Evolutionary conservation across 768 basidiomycete genomes (phyloP), one percentile per base, ranked within the genome.

Genomic region (Agaricus sinodeliciosus): DNA sequence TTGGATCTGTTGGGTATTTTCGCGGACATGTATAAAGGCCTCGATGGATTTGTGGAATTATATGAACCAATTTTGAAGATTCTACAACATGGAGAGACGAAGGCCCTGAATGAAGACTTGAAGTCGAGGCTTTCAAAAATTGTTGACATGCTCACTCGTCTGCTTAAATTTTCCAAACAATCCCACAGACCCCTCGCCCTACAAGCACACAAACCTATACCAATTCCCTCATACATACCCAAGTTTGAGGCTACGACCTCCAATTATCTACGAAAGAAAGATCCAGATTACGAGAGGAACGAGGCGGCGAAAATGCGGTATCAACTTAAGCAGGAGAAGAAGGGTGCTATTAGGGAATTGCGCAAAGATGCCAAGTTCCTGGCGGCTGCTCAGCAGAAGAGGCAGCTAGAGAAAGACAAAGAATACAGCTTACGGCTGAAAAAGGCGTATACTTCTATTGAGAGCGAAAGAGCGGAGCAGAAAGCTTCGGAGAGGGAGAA

Each of bases 281-380:
- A 98, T 67, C 94, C 95, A 8, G 94, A 99, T 67, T 83, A 82
- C 55, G 94, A 95, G 62, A 83, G 90, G 37, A 93, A 91, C 64
- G 90, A 89, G 58, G 81, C 84, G 0, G 70, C 85, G 53, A 98
- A 97, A 67, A 69, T 99, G 62, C 85, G 88, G 51, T 79, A 81
- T 37, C 82, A 94, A 64, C 87, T 93, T 74, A 94, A 94, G 72
- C 87, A 98, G 71, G 96, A 98, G 74, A 75, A 81, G 63, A 98
- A 97, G 75, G 94, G 96, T 41, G 96, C 96, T 4, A 93, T 99
- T 57, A 77, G 95, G 43, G 96, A 99, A 65, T 74, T 99, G 49
- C 82, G 96, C 56, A 97, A 97, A 74, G 96, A 99, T 65, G 85
- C 92, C 57, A 78, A 81, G 59, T 99, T 97, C 81, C 74, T 99